Evolutionary conservation across 331 rosid species (phyloP).

Genomic region (Saraca asoca): DNA sequence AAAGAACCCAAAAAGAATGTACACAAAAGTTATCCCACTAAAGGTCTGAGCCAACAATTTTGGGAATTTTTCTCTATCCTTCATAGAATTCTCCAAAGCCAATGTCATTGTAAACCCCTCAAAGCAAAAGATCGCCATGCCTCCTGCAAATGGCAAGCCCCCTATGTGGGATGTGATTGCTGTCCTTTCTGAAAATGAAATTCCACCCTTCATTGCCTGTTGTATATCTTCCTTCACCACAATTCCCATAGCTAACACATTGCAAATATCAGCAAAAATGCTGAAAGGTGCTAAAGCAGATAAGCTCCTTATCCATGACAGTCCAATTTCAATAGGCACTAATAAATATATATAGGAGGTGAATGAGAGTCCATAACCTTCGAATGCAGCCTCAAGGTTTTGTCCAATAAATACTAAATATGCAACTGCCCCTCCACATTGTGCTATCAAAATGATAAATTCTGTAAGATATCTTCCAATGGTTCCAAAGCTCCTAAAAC

Average conservation of each 20-base stretch:
- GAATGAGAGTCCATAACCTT: conserved; percentile 34
- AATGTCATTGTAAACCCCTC: conserved; percentile 93
- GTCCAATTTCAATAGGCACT: conserved; percentile 75
- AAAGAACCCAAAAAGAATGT: conserved; percentile 68
- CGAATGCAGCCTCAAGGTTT: conserved; percentile 63
- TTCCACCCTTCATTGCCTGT: conserved; percentile 42
- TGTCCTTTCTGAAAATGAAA: conserved; percentile 62
- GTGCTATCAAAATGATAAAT: conserved; percentile 58
- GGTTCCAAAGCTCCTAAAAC: conserved; percentile 63
- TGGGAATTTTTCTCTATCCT: conserved; percentile 63
- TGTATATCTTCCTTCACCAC: conserved; percentile 78
- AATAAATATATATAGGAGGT: conserved; percentile 57
- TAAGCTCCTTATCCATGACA: conserved; percentile 78
- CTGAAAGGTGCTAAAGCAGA: conserved; percentile 79
- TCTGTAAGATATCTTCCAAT: conserved; percentile 74
- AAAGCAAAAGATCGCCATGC: conserved; percentile 86
- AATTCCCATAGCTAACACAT: conserved; percentile 73
- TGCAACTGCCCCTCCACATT: conserved; percentile 79
- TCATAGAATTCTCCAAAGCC: conserved; percentile 84
- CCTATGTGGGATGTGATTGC: conserved; percentile 68
- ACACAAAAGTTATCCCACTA: conserved; percentile 66
- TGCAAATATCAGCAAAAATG: conserved; percentile 80
- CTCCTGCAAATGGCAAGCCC: conserved; percentile 86
- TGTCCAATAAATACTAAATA: conserved; percentile 85
- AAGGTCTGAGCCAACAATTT: conserved; percentile 73